phyloP scores from a whole-genome alignment of 2,329 filamentous ascomycete species.

The Neocatenulostroma microsporum region DNA sequence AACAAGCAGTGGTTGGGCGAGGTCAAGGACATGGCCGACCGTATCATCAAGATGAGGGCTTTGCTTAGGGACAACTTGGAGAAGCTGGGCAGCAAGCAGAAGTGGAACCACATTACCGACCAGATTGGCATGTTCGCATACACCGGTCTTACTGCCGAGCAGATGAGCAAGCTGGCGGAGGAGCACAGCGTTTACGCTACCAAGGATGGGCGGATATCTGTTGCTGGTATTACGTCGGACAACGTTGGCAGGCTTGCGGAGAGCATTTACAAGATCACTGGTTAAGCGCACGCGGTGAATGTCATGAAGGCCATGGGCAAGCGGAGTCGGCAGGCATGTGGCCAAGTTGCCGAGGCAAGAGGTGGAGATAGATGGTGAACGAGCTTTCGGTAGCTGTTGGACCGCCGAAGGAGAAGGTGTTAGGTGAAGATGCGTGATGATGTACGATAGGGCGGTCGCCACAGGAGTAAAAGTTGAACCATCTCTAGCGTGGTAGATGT shows the following conservation, averaged over 20 bases:
- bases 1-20: constrained; percentile 93
- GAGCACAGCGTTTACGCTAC: constrained; percentile 98
- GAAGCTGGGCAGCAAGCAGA: constrained; percentile 87
- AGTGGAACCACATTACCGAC: constrained; percentile 98
- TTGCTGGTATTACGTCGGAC: constrained; percentile 71
- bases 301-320: too few species aligned
- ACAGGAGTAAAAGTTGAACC: too few species aligned
- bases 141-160: constrained; percentile 81
- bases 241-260: constrained; percentile 76
- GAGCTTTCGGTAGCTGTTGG: too few species aligned
- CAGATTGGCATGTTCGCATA: constrained; percentile 99
- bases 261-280: constrained; percentile 77
- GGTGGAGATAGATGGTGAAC: too few species aligned
- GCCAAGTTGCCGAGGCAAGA: too few species aligned
- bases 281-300: constrained; percentile 35
- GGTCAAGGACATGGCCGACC: constrained; percentile 98
- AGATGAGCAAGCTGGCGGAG: constrained; percentile 87
- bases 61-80: constrained; percentile 92
- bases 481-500: too few species aligned
- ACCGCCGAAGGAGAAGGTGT: too few species aligned
- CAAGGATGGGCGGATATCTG: constrained; percentile 80
- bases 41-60: constrained; percentile 96
- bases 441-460: too few species aligned
- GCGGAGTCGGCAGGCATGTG: too few species aligned
- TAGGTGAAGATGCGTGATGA: too few species aligned